Evolutionary conservation across 306 rosid species (phyloP).

Genomic region (Herpetospermum pedunculosum): DNA sequence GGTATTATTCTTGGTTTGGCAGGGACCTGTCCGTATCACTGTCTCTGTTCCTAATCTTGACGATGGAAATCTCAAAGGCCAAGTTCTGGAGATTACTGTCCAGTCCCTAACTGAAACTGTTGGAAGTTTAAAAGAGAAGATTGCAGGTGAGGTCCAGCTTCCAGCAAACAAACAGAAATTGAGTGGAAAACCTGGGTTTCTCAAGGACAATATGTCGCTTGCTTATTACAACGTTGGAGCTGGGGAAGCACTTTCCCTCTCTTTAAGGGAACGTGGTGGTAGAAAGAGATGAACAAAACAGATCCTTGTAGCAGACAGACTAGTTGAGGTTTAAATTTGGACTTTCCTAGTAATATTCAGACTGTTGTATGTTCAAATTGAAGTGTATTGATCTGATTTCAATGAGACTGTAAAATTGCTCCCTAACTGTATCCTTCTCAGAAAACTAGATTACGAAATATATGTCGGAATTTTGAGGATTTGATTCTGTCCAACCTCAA

Average conservation of each 20-base stretch:
- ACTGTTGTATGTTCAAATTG: background rate
- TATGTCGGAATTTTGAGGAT: background rate
- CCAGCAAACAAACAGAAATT: slow-evolving; percentile 96
- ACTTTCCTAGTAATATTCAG: slow-evolving; percentile 22
- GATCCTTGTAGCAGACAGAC: slow-evolving; percentile 10
- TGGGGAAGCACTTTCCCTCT: slow-evolving; percentile 56
- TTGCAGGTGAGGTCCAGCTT: slow-evolving; percentile 92
- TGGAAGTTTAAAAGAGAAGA: slow-evolving; percentile 81
- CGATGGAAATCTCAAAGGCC: slow-evolving; percentile 90
- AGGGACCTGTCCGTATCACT: slow-evolving; percentile 68
- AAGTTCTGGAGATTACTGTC: slow-evolving; percentile 64
- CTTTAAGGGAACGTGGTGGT: slow-evolving; percentile 97
- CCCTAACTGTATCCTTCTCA: background rate
- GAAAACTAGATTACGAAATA: background rate
- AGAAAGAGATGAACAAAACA: slow-evolving; percentile 69
- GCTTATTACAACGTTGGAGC: slow-evolving; percentile 84
- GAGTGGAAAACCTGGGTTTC: slow-evolving; percentile 95
- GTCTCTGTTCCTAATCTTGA: slow-evolving; percentile 78
- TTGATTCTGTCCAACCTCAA: background rate
- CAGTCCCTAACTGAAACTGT: slow-evolving; percentile 82
- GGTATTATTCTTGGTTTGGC: slow-evolving; percentile 8
- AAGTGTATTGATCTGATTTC: background rate
- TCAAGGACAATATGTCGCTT: slow-evolving; percentile 87
- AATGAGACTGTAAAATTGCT: background rate
- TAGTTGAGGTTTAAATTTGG: slow-evolving; percentile 39